Evolutionary conservation across 2,329 filamentous ascomycete species (phyloP), one percentile per base, ranked within the genome.

Genomic region (Ilyonectria destructans): DNA sequence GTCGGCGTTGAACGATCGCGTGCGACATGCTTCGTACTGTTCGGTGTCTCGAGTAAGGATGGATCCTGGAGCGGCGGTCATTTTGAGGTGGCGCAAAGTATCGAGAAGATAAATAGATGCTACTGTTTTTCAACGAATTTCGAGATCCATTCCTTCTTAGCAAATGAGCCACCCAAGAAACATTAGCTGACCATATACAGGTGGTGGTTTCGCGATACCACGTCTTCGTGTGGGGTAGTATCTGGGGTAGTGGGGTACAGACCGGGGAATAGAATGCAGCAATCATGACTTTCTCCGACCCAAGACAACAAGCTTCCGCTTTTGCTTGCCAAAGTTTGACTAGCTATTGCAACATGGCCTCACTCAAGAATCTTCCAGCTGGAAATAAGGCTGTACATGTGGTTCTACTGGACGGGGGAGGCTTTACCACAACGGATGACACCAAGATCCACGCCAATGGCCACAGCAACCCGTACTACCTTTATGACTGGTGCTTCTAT

Each of bases 401-500:
- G 3, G 33, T 64, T n/a, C 40, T 68, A 2, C 51, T 68, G 17
- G 65, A 68, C 17, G 65, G 65, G 3, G 65, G 65, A 29, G 57
- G 61, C 51, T 65, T 68, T 17, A 65, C 56, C 8, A 68, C 61
- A 4, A 61, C 61, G 2, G 57, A 61, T 12, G 61, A 65, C 29
- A 45, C 31, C n/a, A 51, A 9, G 33, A 56, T 68, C 6, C 61
- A 68, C 21, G 49, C 55, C 1, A 21, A 54, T 19, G 65, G 56
- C 6, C 65, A 61, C 21, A 13, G 51, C 10, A 23, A 54, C 4
- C 51, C 57, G 4, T 65, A 61, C 21, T 61, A 58, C 13, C 56
- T 68, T 6, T 68, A 68, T 26, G 45, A 68, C 35, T 68, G 65
- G 65, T 64, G 60, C 43, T 68, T 68, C n/a, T 61, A 57, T n/a